Conservation (phyloP, 148 eudicot genomes). For the Rhododendron mucronatum region DNA sequence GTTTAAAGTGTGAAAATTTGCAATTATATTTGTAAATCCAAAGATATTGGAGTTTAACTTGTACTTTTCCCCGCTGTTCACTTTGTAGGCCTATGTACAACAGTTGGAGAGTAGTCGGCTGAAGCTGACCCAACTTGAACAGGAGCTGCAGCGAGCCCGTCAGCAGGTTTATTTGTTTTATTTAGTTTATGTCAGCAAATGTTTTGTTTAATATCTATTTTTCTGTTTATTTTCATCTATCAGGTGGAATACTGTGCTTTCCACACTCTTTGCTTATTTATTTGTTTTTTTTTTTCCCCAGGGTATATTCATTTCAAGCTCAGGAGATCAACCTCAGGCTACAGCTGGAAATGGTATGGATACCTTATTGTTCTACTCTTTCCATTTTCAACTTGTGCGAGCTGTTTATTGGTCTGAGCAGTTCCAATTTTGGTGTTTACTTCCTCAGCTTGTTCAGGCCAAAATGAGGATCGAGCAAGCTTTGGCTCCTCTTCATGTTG, state of each 20-base stretch:
- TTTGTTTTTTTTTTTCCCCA: conserved; percentile 18
- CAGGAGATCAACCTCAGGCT: conserved; percentile 69
- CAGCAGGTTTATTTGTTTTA: conserved; percentile 37
- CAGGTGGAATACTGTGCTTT: neutral
- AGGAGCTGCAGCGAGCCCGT: conserved; percentile 64
- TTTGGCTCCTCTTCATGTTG: neutral
- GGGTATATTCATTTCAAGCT: conserved; percentile 67
- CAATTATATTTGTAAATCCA: neutral
- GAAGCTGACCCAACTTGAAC: conserved; percentile 63
- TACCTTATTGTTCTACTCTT: neutral
- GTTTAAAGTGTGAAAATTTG: neutral
- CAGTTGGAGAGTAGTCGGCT: conserved; percentile 65
- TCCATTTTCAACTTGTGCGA: neutral
- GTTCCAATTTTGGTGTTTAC: neutral
- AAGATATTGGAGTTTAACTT: conserved; percentile 1
- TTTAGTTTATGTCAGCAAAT: neutral
- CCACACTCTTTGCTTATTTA: neutral
- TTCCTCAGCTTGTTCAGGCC: neutral
- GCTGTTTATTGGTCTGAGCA: neutral
- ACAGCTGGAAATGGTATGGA: conserved; percentile 61
- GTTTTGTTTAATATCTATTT: neutral
- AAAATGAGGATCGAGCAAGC: neutral
- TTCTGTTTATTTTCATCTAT: neutral
- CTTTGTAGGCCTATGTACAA: conserved; percentile 75
- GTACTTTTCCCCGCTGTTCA: neutral